phyloP scores from a whole-genome alignment of 2,329 filamentous ascomycete genomes.

The Fusarium miscanthi region DNA sequence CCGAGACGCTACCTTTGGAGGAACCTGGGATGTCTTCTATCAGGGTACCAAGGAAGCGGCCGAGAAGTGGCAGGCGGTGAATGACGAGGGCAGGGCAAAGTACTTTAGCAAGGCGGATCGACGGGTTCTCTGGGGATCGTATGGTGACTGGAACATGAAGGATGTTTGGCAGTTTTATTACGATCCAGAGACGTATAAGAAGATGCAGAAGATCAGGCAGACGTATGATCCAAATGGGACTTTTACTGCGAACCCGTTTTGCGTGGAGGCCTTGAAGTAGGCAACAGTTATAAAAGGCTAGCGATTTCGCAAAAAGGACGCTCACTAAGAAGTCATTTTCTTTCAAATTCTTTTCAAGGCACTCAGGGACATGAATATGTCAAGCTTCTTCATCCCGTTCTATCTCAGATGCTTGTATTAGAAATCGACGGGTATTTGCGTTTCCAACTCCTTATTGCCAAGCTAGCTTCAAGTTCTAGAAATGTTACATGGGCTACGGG shows the following conservation, averaged over 20 bases:
- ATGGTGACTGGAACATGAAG: slow-evolving; percentile 48
- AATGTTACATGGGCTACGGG: background rate
- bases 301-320: accelerated
- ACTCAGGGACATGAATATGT: too few relatives aligned
- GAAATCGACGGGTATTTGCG: too few relatives aligned
- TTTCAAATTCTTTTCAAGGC: background rate
- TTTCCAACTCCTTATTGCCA: background rate
- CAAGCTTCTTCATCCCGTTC: too few relatives aligned
- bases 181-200: slow-evolving; percentile 47
- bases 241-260: slow-evolving; percentile 52
- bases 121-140: slow-evolving; percentile 54
- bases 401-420: too few relatives aligned
- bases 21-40: background rate
- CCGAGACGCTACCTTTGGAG: slow-evolving; percentile 54
- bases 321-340: background rate
- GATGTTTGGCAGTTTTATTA: slow-evolving; percentile 50
- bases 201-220: slow-evolving; percentile 44
- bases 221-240: slow-evolving; percentile 50
- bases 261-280: background rate
- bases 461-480: background rate
- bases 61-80: slow-evolving; percentile 55
- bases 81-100: slow-evolving; percentile 50
- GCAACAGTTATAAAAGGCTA: too few relatives aligned
- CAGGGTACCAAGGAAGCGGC: background rate
- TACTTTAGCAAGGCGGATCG: slow-evolving; percentile 51